phyloP scores from a whole-genome alignment of 495 filamentous ascomycete species.

The Daldinia caldariorum region DNA sequence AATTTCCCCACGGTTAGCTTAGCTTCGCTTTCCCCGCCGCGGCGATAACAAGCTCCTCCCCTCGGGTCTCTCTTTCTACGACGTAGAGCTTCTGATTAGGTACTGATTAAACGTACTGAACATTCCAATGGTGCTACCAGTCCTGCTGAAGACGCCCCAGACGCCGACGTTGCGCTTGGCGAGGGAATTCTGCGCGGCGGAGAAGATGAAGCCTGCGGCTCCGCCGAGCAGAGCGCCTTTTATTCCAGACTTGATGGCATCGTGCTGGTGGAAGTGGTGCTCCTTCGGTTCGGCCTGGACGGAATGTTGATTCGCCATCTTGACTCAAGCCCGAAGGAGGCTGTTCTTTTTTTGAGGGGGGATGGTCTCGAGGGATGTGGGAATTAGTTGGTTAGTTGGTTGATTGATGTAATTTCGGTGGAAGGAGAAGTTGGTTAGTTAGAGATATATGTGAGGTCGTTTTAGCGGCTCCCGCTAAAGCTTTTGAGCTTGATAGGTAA shows the following conservation, averaged over 20 bases:
- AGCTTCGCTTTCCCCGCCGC: neutral
- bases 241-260: conserved; percentile 75
- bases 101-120: conserved; percentile 50
- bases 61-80: too few species aligned
- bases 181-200: conserved; percentile 87
- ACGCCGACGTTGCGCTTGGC: conserved; percentile 79
- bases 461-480: neutral
- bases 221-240: conserved; percentile 72
- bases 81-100: too few species aligned
- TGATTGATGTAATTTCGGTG: conserved; percentile 2
- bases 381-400: too few species aligned
- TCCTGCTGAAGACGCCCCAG: conserved; percentile 76
- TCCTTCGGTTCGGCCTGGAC: conserved; percentile 38
- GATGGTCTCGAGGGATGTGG: conserved; percentile 14
- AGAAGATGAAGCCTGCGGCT: conserved; percentile 72
- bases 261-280: conserved; percentile 72
- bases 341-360: conserved; percentile 27
- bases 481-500: neutral
- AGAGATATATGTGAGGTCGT: neutral
- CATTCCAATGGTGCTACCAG: conserved; percentile 51
- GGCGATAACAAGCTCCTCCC: neutral
- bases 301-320: conserved; percentile 45
- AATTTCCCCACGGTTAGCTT: conserved; percentile 26
- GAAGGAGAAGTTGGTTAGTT: conserved; percentile 7
- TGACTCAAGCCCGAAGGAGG: conserved; percentile 43